Evolutionary conservation across 441 rosid genomes (phyloP), one percentile per base, ranked within the genome.

Genomic region (Hura crepitans): DNA sequence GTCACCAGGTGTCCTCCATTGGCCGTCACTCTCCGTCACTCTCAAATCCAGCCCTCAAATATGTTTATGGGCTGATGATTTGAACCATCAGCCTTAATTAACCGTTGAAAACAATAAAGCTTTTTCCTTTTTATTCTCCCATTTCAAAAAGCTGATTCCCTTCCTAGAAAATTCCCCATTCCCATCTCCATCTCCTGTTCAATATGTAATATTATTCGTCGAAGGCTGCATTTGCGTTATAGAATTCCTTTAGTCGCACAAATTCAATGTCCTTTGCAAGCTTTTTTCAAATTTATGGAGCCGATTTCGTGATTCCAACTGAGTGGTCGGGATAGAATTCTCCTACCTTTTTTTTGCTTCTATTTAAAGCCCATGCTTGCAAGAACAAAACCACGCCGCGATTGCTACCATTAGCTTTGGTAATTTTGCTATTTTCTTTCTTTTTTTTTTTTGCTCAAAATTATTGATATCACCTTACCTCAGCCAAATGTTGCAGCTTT

Each of bases 291-390:
- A 60, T 37, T 79, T 62, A 55, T 30, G 57, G 65, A 55, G 59
- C 37, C 73, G 50, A 23, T 28, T 51, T 54, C 66, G 51, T 17
- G 76, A 79, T 77, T 76, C 82, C 74, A 58, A 72, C 73, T 61
- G 50, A 64, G 51, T 39, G 76, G 66, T 33, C 47, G 11, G 17
- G 27, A 61, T 46, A 25, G 22, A 53, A 37, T 22, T 63, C 51
- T 62, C 60, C 65, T 31, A 5, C 31, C 30, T 28, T 58, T 20
- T 56, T 59, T 54, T 23, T 28, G 18, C 25, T 60, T 65, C 73
- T 79, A 75, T 80, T 65, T 83, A 76, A 75, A 64, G 43, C 61
- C 33, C 23, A 17, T 46, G 53, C 3, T 12, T 61, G 18, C 49
- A 3, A 60, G 56, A 45, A 62, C 45, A 35, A 62, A 57, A 39